Base-by-base conservation (phyloP, 2,329 filamentous ascomycete genomes). In the Allantophomopsis lycopodina region DNA sequence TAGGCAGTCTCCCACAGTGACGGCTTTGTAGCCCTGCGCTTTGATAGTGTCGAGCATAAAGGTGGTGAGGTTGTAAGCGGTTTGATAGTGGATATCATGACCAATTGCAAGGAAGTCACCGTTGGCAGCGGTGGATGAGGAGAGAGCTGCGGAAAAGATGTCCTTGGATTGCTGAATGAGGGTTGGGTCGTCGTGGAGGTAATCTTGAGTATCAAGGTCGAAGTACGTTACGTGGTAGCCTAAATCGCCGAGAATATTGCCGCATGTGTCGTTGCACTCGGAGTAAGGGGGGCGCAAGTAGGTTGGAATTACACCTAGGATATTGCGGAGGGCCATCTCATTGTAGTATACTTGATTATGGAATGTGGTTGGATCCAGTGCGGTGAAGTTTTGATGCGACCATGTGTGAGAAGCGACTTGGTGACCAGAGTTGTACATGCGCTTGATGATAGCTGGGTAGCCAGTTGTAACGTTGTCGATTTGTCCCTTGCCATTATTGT, bases 321-420 rank as follows among this genome's bases (percentile, higher is more conserved):
- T 66, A 55, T 71, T 71, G 46, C 63, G 61, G 34, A 73, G 53
- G 30, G 69, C 68, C 62, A 69, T 69, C 53, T 73, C 69, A 50
- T 69, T 68, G 53, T 68, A 68, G 46, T 57, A 50, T 57, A 73
- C 69, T 45, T 65, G 66, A 34, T 68, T 57, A 42, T 61, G 59
- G 44, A 66, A 62, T 43, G 63, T 57, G 3, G 52, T 49, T 12
- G 60, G 51, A 12, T 60, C 60, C 36, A 71, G 48, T n/a, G 57
- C 55, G 44, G 59, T 62, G 41, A 71, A 49, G 41, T 67, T 62
- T 41, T 65, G 57, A 48, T 73, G 69, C 3, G 64, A 66, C 68
- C 68, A 73, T 8, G 68, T 72, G 52, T 73, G 75, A 12, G 65
- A 70, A 42, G 69, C 75, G 43, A 79, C 60, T 53, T 79, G 75